These are phyloP conservation scores for Trichosporon sp. DNA, from an alignment of 1,284 basidiomycete genomes.

Conservation along the genomic window DNA sequence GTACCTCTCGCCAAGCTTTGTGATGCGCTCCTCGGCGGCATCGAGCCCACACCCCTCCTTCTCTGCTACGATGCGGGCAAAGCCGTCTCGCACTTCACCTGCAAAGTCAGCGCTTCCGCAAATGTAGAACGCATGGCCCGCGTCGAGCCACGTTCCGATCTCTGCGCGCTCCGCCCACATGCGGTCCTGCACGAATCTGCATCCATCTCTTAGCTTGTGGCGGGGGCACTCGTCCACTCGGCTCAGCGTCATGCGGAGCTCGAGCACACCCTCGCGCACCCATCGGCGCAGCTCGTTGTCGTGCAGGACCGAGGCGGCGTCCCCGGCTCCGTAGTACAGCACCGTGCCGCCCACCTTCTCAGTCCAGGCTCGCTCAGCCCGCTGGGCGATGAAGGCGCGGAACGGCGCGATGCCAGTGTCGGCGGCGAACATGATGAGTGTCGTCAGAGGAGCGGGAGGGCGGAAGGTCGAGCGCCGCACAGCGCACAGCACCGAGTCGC, in stretches of 20 bases:
- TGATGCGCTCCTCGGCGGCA: neutral
- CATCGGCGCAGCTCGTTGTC: conserved; percentile 51
- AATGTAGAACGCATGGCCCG: conserved; percentile 52
- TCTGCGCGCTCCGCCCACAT: conserved; percentile 50
- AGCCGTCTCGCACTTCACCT: neutral
- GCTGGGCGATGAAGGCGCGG: conserved; percentile 55
- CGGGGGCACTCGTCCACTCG: too few species aligned
- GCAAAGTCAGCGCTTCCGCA: conserved; percentile 44
- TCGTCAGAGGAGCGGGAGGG: conserved; percentile 50
- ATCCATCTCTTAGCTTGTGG: conserved; percentile 46
- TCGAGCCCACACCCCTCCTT: neutral
- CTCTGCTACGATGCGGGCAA: neutral
- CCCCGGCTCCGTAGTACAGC: conserved; percentile 54
- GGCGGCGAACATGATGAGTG: conserved; percentile 54
- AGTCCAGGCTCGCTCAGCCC: conserved; percentile 52
- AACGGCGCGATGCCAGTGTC: conserved; percentile 55
- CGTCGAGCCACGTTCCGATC: conserved; percentile 40
- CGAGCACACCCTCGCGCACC: conserved; percentile 50
- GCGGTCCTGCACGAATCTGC: conserved; percentile 51
- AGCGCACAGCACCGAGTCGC: conserved; percentile 51
- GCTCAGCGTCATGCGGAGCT: conserved; percentile 52
- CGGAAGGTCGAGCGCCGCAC: conserved; percentile 52
- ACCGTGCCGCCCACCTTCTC: conserved; percentile 50
- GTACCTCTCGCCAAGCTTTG: neutral
- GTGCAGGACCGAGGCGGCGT: conserved; percentile 53